Evolutionary conservation across 176 grass and related monocot genomes (phyloP), one percentile per base, ranked within the genome.

Genomic region (Puccinellia tenuiflora): DNA sequence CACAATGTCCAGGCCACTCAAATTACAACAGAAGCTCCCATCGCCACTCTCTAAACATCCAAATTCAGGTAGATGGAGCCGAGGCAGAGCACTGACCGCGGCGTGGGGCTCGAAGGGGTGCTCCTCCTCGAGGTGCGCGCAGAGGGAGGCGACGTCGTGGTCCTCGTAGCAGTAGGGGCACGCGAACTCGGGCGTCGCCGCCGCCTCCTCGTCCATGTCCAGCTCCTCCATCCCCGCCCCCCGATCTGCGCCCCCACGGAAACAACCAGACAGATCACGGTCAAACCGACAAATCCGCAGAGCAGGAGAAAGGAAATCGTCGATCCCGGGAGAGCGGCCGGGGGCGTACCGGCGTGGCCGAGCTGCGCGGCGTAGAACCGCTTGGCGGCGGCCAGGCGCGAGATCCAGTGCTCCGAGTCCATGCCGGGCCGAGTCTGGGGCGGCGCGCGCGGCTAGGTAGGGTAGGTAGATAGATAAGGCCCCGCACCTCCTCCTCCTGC

Each of bases 151-250:
- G 80, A 93, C 81, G 42, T 99, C 96, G 81, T 99, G 89, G 80
- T 96, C 96, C 68, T 93, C 96, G 87, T 96, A 99, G 96, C 96
- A 99, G 89, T 96, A 96, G 11, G 96, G 96, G 83, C 96, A 99
- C 3, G 93, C 67, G 42, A 96, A 93, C 77, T 99, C 96, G 8
- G 87, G 89, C 69, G 89, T 92, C 54, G 65, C 88, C 62, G 95
- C 90, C 78, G 89, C 85, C 14, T 99, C 69, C 3, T 73, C 69
- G 69, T 73, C 93, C 92, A 87, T 78, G 77, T 99, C 96, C 73
- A 93, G 63, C 73, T 95, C 96, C 18, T 99, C 71, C 71, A 74
- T 74, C 45, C 71, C 71, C 45, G 87, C 65, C 40, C 96, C 65
- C 73, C 96, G 89, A 91, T 96, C 93, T 93, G 80, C 53, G 18